phyloP scores from a whole-genome alignment of 225 moss, liverwort and hornwort genomes.

The Physcomitrium patens region DNA sequence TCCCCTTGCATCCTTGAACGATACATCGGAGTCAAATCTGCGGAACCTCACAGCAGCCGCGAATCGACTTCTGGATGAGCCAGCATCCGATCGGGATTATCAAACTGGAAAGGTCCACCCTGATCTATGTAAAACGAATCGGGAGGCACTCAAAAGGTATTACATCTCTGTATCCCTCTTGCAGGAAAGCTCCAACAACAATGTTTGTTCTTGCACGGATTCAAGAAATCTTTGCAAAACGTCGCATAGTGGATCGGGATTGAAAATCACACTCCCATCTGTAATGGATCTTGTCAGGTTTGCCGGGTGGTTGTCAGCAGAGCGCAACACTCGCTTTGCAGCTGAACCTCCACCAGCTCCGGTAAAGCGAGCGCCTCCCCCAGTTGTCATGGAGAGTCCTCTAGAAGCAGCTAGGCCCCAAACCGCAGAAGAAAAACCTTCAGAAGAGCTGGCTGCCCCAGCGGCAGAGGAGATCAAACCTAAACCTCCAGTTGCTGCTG shows the following conservation, averaged over 20 bases:
- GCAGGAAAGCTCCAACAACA: not conserved
- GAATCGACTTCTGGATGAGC: conserved; percentile 40
- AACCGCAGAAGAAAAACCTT: not conserved
- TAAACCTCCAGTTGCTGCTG: conserved; percentile 12
- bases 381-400: conserved; percentile 18
- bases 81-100: conserved; percentile 31
- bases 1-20: conserved; percentile 23
- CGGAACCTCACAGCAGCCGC: conserved; percentile 29
- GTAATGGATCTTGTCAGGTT: conserved; percentile 25
- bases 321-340: conserved; percentile 30
- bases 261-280: too few relatives aligned
- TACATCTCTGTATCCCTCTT: not conserved
- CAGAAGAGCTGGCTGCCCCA: conserved; percentile 9
- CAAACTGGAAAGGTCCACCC: conserved; percentile 31
- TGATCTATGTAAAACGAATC: conserved; percentile 29
- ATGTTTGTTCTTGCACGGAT: too few relatives aligned
- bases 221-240: too few relatives aligned
- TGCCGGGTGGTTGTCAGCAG: conserved; percentile 42
- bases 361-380: conserved; percentile 22
- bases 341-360: conserved; percentile 10
- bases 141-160: conserved; percentile 39
- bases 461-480: conserved; percentile 21
- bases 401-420: conserved; percentile 15
- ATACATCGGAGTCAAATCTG: conserved; percentile 27
- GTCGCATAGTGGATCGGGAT: too few relatives aligned